Percentiles rank a stretch among this genome's conserved stretches.
These are phyloP conservation scores for Jasminum sambac DNA, from an alignment of 257 asterid species.

Conservation along the genomic window DNA sequence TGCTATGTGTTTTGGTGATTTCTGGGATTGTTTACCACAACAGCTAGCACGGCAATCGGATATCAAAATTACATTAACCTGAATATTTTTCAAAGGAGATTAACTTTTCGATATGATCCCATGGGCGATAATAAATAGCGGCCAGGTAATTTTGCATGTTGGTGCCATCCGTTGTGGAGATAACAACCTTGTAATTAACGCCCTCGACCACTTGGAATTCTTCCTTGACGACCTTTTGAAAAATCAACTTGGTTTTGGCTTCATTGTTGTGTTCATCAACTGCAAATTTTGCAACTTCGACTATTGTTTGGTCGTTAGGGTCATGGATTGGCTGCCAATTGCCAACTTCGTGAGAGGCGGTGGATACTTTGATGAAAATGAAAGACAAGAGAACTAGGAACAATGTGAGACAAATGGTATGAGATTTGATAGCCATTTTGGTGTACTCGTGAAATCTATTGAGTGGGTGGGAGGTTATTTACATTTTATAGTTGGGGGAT, in stretches of 20 bases:
- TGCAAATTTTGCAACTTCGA: conserved; percentile 38
- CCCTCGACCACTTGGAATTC: conserved; percentile 16
- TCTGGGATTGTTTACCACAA: no score
- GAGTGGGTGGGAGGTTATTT: no score
- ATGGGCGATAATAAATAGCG: not conserved
- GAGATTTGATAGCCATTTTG: conserved; percentile 32
- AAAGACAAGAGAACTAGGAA: conserved; percentile 14
- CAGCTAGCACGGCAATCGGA: not conserved
- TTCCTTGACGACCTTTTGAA: conserved; percentile 20
- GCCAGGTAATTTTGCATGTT: not conserved
- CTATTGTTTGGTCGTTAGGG: conserved; percentile 31
- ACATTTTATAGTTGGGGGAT: no score
- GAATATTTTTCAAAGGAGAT: conserved; percentile 1
- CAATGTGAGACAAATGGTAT: not conserved
- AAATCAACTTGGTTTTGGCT: conserved; percentile 16
- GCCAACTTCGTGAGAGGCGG: not conserved
- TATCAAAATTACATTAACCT: not conserved
- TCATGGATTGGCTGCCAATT: conserved; percentile 32
- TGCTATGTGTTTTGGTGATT: no score
- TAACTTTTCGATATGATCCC: not conserved
- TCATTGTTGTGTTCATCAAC: conserved; percentile 42
- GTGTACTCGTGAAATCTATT: not conserved
- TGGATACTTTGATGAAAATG: not conserved
- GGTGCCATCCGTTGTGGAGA: conserved; percentile 8
- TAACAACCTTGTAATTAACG: conserved; percentile 14